Evolutionary conservation across 2,329 filamentous ascomycete genomes (phyloP).

Genomic region (Neofusicoccum cordaticola): DNA sequence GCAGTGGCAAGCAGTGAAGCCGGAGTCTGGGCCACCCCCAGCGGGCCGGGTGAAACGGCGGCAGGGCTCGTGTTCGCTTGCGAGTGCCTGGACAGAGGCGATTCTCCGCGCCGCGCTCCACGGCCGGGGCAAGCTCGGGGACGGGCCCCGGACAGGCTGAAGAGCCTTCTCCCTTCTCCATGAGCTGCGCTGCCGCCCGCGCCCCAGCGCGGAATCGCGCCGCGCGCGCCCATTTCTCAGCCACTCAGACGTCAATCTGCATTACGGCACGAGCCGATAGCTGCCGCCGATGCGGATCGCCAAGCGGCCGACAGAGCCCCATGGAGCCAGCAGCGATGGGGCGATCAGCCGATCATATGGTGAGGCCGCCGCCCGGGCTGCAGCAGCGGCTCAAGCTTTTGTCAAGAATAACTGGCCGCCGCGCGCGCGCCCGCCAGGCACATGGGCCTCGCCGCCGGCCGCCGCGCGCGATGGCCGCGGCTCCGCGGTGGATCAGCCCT

Average conservation of each 20-base stretch:
- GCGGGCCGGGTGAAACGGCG: neutral
- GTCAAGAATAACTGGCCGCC: neutral
- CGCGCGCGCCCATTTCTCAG: neutral
- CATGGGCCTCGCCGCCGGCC: neutral
- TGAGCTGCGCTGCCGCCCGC: no score
- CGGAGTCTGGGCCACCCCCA: no score
- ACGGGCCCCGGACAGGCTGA: neutral
- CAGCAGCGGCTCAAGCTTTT: neutral
- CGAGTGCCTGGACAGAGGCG: neutral
- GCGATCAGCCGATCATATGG: constrained; percentile 13
- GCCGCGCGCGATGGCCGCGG: neutral
- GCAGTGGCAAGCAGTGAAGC: no score
- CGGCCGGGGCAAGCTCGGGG: neutral
- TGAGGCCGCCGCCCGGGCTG: neutral
- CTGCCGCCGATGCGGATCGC: neutral
- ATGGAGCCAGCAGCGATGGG: neutral
- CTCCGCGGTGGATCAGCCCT: neutral
- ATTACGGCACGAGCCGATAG: constrained; percentile 8
- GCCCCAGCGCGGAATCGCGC: constrained; percentile 8
- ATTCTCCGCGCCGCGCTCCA: neutral
- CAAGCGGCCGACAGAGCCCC: constrained; percentile 1
- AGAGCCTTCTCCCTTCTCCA: no score
- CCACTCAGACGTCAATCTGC: neutral
- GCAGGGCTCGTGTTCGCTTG: constrained; percentile 9
- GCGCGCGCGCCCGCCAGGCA: neutral